phyloP scores from a whole-genome alignment of 2,329 filamentous ascomycete genomes.

The Aureobasidium sp. region DNA sequence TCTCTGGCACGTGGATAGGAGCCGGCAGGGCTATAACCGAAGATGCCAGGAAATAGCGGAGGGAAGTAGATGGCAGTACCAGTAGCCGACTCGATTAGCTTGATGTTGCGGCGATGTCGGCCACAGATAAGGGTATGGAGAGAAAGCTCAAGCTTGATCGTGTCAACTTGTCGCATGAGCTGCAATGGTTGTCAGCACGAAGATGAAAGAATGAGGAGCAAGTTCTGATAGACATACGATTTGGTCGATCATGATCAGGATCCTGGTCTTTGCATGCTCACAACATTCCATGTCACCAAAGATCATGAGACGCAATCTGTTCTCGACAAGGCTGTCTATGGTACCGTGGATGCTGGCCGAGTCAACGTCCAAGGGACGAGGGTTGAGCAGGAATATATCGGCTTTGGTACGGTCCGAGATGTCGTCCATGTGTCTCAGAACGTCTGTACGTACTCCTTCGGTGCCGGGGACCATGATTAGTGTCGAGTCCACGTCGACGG shows the following conservation, averaged over 20 bases:
- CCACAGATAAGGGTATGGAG: conserved; percentile 90
- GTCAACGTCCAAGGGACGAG: conserved; percentile 67
- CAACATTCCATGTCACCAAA: conserved; percentile 93
- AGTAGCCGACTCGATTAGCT: conserved; percentile 90
- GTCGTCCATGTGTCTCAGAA: conserved; percentile 77
- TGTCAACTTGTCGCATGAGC: conserved; percentile 69
- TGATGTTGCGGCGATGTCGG: conserved; percentile 93
- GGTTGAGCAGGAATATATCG: conserved; percentile 91
- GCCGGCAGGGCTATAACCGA: conserved; percentile 77
- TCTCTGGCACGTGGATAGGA: conserved; percentile 69
- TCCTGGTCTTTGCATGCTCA: conserved; percentile 92
- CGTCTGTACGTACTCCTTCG: conserved; percentile 61
- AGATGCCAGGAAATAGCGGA: conserved; percentile 83
- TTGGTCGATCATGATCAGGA: conserved; percentile 95
- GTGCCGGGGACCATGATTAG: conserved; percentile 70
- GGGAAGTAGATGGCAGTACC: conserved; percentile 98
- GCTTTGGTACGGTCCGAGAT: conserved; percentile 85
- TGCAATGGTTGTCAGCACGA: conserved; percentile 26
- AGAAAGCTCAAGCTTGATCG: conserved; percentile 72
- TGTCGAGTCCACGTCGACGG: conserved; percentile 85
- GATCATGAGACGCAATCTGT: conserved; percentile 84
- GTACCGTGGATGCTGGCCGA: conserved; percentile 68
- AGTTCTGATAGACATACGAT: conserved; percentile 50
- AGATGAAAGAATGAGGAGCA: conserved; percentile 16
- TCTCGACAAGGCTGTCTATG: conserved; percentile 74